Evolutionary conservation across 140 eudicot species (phyloP).

Genomic region (Stevia rebaudiana): DNA sequence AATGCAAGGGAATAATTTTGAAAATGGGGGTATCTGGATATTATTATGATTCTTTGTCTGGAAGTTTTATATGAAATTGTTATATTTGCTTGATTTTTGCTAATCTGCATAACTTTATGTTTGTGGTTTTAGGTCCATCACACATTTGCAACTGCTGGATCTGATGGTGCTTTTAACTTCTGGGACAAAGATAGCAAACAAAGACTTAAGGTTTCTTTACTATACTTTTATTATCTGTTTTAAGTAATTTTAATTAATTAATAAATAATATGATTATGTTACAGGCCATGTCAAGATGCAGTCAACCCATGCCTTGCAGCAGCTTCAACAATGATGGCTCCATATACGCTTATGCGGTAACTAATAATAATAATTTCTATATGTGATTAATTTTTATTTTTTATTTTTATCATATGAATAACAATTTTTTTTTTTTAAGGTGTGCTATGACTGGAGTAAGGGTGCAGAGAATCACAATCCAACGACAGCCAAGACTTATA

Average conservation of each 20-base stretch:
- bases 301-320: conserved; percentile 83
- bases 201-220: conserved; percentile 64
- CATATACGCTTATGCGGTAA: conserved; percentile 80
- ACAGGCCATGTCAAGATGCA: conserved; percentile 94
- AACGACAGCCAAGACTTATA: conserved; percentile 68
- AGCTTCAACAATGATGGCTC: conserved; percentile 91
- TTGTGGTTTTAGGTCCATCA: conserved; percentile 54
- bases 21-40: neutral
- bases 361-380: conserved; percentile 4
- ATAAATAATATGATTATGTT: conserved; percentile 1
- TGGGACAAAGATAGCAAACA: conserved; percentile 99
- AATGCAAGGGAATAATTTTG: neutral
- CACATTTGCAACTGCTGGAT: conserved; percentile 96
- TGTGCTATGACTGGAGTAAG: conserved; percentile 95
- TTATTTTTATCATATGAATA: conserved; percentile 6
- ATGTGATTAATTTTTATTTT: neutral
- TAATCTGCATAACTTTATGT: neutral
- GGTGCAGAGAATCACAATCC: conserved; percentile 99
- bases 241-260: neutral
- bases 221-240: neutral
- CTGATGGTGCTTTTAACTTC: conserved; percentile 93
- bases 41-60: neutral
- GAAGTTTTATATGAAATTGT: neutral
- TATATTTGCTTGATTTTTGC: neutral
- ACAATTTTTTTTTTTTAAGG: conserved; percentile 38